Percentiles rank a stretch among this genome's conserved stretches.
Conservation (phyloP, 352 stramenopile species). For the Pythium folliculosum region DNA sequence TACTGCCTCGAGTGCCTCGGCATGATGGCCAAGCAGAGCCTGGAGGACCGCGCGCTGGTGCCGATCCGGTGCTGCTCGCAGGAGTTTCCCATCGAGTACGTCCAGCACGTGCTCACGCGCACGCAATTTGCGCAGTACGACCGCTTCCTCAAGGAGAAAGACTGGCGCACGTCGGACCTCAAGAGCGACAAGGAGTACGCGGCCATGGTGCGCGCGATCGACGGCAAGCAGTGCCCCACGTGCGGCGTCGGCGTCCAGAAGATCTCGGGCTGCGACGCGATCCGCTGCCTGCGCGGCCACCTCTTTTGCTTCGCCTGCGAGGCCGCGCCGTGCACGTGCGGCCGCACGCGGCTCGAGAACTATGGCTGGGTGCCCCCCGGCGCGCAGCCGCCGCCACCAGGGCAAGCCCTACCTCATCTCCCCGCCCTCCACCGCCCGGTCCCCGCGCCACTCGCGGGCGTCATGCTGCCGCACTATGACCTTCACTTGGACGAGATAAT, state of each 20-base stretch:
- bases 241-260: slow-evolving; percentile 32
- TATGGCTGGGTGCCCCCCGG: slow-evolving; percentile 16
- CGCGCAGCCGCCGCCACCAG: background rate
- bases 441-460: no score
- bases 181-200: slow-evolving; percentile 33
- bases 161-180: slow-evolving; percentile 25
- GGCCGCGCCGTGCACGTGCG: slow-evolving; percentile 28
- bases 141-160: slow-evolving; percentile 25
- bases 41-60: slow-evolving; percentile 32
- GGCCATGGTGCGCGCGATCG: slow-evolving; percentile 10
- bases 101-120: slow-evolving; percentile 21
- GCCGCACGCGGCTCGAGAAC: slow-evolving; percentile 11
- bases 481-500: no score
- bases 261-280: slow-evolving; percentile 25
- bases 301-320: slow-evolving; percentile 46
- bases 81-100: slow-evolving; percentile 44
- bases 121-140: slow-evolving; percentile 20
- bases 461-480: no score
- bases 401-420: no score
- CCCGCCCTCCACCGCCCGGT: no score
- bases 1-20: slow-evolving; percentile 45
- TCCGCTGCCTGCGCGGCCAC: slow-evolving; percentile 36
- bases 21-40: slow-evolving; percentile 38
- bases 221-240: slow-evolving; percentile 27
- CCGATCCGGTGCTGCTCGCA: slow-evolving; percentile 45